Base-by-base conservation (phyloP, 768 basidiomycete genomes). In the Podaxis sp. region DNA sequence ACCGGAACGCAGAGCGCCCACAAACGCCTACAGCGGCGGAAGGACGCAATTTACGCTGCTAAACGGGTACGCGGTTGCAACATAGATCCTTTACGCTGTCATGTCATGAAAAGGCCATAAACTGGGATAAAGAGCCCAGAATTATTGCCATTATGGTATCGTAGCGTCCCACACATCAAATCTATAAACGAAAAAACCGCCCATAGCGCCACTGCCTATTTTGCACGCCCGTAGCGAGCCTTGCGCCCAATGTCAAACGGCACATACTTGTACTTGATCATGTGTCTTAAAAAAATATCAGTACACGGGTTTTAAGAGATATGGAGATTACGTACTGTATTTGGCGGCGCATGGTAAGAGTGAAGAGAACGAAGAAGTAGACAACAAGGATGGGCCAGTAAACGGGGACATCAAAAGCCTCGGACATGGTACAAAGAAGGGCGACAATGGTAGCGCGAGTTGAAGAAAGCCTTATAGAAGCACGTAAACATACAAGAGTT, bases 311-410 rank as follows among this genome's bases (percentile, higher is more conserved):
- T 46, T 33, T 46, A 56, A 38, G 53, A 15, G 33, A 48, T 33
- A 17, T 55, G 2, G 84, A 44, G n/a, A 44, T 17, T 46, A 6
- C 95, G 70, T 73, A 96, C 95, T 94, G 93, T 67, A 98, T 95
- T 76, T 98, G 95, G 65, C 95, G 80, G 65, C 95, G 85, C 94
- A 99, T 96, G 3, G 96, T 99, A 68, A 99, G 80, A 22, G 92
- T 85, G 72, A 98, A 98, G 59, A 99, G 84, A 48, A 95, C 90
- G 75, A 92, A 92, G 82, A 99, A 99, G 80, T 99, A 99, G 63
- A 98, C 81, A 68, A 99, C 88, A 59, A 99, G 86, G 75, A 99
- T 99, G 7, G 97, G 97, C 96, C 97, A 99, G 79, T 97, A 99
- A 24, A 99, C 97, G 6, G 97, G 96, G 22, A 99, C 91, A 73